Evolutionary conservation across 345 rosid genomes (phyloP).

Genomic region (Rubroshorea leprosula): DNA sequence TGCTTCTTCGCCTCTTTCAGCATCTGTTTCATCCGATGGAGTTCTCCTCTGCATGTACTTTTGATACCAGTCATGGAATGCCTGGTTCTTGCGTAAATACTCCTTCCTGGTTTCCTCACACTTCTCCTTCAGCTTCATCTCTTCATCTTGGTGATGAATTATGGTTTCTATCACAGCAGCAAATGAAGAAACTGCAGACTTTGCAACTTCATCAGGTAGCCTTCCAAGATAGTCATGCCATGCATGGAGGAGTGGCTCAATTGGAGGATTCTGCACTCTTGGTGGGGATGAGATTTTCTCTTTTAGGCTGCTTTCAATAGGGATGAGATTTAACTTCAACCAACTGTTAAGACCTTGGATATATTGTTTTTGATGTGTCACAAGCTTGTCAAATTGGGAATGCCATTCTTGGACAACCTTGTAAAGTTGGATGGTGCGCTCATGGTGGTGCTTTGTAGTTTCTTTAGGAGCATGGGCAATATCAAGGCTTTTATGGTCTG

Average conservation of each 20-base stretch:
- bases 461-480: conserved; percentile 49
- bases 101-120: conserved; percentile 79
- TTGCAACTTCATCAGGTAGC: conserved; percentile 82
- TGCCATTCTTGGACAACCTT: conserved; percentile 66
- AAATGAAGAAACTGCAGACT: conserved; percentile 71
- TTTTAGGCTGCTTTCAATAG: conserved; percentile 64
- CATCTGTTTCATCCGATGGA: conserved; percentile 38
- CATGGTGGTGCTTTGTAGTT: conserved; percentile 75
- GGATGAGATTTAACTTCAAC: conserved; percentile 71
- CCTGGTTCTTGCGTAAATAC: conserved; percentile 58
- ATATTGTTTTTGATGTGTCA: conserved; percentile 68
- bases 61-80: conserved; percentile 81
- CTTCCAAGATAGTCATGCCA: conserved; percentile 74
- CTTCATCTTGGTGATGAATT: conserved; percentile 75
- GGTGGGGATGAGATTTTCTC: conserved; percentile 77
- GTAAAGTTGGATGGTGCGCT: conserved; percentile 59
- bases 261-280: conserved; percentile 60
- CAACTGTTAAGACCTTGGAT: conserved; percentile 60
- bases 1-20: conserved; percentile 49
- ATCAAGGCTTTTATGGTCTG: conserved; percentile 63
- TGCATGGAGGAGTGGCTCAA: conserved; percentile 60
- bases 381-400: conserved; percentile 60
- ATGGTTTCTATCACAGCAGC: conserved; percentile 68
- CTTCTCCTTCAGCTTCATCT: conserved; percentile 76
- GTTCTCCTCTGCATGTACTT: conserved; percentile 54